A percentile compares a stretch with the other conserved stretches of the same genome.
phyloP scores from a whole-genome alignment of 208 protist genomes.

The Vickermania ingenoplastis region DNA sequence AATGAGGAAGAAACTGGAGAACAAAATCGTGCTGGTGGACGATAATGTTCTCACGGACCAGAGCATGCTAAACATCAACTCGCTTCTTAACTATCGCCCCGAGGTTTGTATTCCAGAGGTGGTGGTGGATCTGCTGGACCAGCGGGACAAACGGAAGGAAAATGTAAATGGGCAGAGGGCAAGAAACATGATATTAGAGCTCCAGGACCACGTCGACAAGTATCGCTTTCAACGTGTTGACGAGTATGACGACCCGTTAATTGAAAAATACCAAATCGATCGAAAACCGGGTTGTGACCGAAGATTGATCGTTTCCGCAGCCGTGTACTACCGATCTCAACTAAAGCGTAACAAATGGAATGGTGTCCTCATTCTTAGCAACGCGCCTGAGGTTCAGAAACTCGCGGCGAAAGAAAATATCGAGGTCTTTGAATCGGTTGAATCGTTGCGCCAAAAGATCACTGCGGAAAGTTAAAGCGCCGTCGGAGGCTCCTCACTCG shows the following conservation, averaged over 20 bases:
- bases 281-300: slow-evolving; percentile 12
- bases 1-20: background rate
- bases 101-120: slow-evolving; percentile 1
- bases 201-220: background rate
- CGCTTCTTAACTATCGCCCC: background rate
- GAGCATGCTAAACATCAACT: background rate
- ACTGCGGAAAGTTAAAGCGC: no score
- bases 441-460: no score
- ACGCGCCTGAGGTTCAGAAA: no score
- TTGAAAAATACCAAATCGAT: slow-evolving; percentile 5
- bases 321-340: no score
- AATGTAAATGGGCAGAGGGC: background rate
- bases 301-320: no score
- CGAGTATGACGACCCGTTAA: slow-evolving; percentile 12
- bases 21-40: background rate
- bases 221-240: slow-evolving; percentile 17
- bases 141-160: no score
- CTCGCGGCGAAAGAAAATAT: no score
- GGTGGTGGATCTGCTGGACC: slow-evolving; percentile 1
- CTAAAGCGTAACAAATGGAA: no score
- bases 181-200: background rate
- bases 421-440: no score
- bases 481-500: no score
- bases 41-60: background rate
- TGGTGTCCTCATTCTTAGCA: no score